phyloP scores from a whole-genome alignment of 2,329 filamentous ascomycete genomes.

The Arthrinium phaeospermum region DNA sequence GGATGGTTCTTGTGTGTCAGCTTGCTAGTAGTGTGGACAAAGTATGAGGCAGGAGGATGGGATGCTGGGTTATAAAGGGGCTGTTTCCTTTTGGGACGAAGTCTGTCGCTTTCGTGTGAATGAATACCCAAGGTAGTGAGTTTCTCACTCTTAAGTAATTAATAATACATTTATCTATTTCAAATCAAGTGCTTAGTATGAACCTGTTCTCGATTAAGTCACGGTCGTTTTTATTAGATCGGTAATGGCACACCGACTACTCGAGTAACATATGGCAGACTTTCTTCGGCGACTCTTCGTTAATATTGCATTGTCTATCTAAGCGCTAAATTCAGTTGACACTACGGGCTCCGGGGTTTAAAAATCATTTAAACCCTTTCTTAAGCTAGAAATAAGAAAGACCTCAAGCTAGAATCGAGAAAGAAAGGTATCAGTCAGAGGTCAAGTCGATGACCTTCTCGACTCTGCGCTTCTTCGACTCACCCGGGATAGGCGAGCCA shows the following conservation, averaged over 20 bases:
- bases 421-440: neutral
- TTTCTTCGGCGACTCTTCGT: neutral
- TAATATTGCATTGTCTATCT: neutral
- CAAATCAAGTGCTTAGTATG: neutral
- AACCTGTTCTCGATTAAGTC: neutral
- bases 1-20: neutral
- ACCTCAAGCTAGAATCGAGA: neutral
- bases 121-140: neutral
- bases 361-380: neutral
- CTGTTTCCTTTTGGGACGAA: neutral
- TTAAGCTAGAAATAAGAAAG: neutral
- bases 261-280: neutral
- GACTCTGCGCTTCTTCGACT: neutral
- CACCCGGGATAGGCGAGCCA: neutral
- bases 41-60: neutral
- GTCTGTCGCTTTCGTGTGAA: neutral
- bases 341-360: no score
- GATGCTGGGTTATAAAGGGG: neutral
- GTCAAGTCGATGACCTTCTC: constrained; percentile 6
- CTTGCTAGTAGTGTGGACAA: neutral
- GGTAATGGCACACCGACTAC: no score
- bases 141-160: no score
- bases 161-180: no score
- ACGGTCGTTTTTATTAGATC: neutral
- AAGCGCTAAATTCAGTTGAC: neutral